These are phyloP conservation scores for Ilex asprella DNA, from an alignment of 257 asterid species.

Conservation along the genomic window DNA sequence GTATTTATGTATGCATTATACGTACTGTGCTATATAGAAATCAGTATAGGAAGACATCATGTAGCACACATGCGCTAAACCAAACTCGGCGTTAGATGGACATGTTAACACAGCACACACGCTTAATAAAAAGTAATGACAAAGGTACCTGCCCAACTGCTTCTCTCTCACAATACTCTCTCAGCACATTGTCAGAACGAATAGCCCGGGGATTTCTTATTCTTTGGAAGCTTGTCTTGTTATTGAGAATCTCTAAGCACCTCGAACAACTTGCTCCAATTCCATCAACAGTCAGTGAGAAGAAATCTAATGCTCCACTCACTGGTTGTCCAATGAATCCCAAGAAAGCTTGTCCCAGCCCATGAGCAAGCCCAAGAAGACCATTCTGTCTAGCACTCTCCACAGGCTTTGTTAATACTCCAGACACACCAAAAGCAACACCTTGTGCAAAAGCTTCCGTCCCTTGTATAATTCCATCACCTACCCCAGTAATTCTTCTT, in stretches of 20 bases:
- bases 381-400: conserved; percentile 96
- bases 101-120: not conserved
- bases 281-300: conserved; percentile 95
- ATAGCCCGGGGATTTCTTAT: conserved; percentile 88
- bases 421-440: conserved; percentile 90
- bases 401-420: conserved; percentile 89
- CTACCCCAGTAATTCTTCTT: conserved; percentile 95
- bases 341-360: conserved; percentile 88
- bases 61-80: too few species aligned
- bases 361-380: conserved; percentile 95
- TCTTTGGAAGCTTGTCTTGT: conserved; percentile 62
- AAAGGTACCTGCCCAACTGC: conserved; percentile 83
- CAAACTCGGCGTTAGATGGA: too few species aligned
- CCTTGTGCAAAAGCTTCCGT: conserved; percentile 99
- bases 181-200: conserved; percentile 67
- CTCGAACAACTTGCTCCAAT: conserved; percentile 97
- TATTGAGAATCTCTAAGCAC: conserved; percentile 82
- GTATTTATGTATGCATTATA: too few species aligned
- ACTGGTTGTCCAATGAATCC: conserved; percentile 92
- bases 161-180: conserved; percentile 81
- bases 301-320: conserved; percentile 95
- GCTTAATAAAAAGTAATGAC: not conserved
- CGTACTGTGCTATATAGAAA: too few species aligned
- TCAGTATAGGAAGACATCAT: too few species aligned
- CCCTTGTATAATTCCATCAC: conserved; percentile 96